Percentiles rank a stretch among this genome's conserved stretches.
Evolutionary conservation across 1,284 basidiomycete species (phyloP).

Genomic region (Pterula multifida): DNA sequence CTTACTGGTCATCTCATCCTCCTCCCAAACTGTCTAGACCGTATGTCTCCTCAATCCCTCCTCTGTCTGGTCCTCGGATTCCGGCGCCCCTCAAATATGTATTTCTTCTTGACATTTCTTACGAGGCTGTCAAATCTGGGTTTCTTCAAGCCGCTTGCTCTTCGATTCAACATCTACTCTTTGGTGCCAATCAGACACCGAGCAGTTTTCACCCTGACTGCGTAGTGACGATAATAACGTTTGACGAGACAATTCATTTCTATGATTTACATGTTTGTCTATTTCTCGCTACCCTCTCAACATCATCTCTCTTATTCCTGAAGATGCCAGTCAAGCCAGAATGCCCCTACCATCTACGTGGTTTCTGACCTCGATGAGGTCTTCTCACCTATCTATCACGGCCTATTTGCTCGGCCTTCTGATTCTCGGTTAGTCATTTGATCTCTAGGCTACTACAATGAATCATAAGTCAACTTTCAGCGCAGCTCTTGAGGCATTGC

Average conservation of each 20-base stretch:
- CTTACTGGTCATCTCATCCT: constrained; percentile 81
- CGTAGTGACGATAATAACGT: constrained; percentile 75
- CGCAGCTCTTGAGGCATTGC: constrained; percentile 44
- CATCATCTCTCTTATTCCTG: constrained; percentile 7
- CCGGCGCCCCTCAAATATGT: constrained; percentile 70
- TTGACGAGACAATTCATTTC: constrained; percentile 79
- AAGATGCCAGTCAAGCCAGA: constrained; percentile 30
- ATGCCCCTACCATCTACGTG: constrained; percentile 68
- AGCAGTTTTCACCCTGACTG: constrained; percentile 42
- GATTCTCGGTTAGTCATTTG: constrained; percentile 45
- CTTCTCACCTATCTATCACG: constrained; percentile 71
- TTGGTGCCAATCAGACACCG: constrained; percentile 40
- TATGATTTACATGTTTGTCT: constrained; percentile 77
- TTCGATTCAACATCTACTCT: constrained; percentile 58
- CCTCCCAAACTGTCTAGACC: constrained; percentile 38
- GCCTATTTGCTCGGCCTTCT: constrained; percentile 72
- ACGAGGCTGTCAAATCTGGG: constrained; percentile 60
- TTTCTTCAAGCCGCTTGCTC: constrained; percentile 65
- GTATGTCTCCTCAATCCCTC: constrained; percentile 36
- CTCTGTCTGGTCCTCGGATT: constrained; percentile 33
- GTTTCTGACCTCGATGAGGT: constrained; percentile 87
- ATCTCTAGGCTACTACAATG: neutral
- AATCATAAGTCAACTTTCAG: constrained; percentile 20
- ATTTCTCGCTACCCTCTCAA: constrained; percentile 7
- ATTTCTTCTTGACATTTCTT: constrained; percentile 86